Evolutionary conservation across 495 filamentous ascomycete genomes (phyloP).

Genomic region (Thermochaetoides thermophila): DNA sequence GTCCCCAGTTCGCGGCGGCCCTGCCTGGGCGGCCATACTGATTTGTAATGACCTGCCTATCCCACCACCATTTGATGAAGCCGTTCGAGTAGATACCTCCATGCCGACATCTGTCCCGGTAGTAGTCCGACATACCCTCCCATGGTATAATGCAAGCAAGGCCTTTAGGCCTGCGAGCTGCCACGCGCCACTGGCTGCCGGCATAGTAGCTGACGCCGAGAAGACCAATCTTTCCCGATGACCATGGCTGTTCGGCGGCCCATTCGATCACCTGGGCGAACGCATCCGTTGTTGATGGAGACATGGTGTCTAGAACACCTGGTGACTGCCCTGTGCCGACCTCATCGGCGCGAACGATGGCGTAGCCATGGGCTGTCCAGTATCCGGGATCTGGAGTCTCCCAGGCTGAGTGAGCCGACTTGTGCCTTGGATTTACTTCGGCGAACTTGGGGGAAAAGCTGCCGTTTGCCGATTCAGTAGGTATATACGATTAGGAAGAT

Average conservation of each 20-base stretch:
- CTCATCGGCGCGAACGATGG: slow-evolving; percentile 45
- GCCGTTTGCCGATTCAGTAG: no score
- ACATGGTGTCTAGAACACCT: slow-evolving; percentile 47
- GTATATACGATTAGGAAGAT: no score
- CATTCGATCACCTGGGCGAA: slow-evolving; percentile 53
- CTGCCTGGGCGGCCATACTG: slow-evolving; percentile 40
- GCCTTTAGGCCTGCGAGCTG: slow-evolving; percentile 43
- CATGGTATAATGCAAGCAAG: slow-evolving; percentile 46
- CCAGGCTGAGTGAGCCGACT: slow-evolving; percentile 42
- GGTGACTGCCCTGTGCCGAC: slow-evolving; percentile 43
- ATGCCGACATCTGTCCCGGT: slow-evolving; percentile 46
- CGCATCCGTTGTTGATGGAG: slow-evolving; percentile 37
- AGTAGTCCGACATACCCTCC: slow-evolving; percentile 59
- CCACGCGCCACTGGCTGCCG: slow-evolving; percentile 47
- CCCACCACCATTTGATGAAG: slow-evolving; percentile 54
- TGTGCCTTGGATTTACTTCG: slow-evolving; percentile 34
- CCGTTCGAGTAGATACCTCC: slow-evolving; percentile 49
- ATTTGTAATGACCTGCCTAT: slow-evolving; percentile 45
- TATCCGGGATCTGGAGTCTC: slow-evolving; percentile 49
- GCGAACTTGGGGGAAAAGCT: slow-evolving; percentile 29
- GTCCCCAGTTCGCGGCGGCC: slow-evolving; percentile 22
- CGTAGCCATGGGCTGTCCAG: slow-evolving; percentile 49
- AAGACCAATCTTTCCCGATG: slow-evolving; percentile 44
- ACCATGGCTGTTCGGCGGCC: slow-evolving; percentile 46
- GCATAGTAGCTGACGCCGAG: slow-evolving; percentile 50